Evolutionary conservation across 768 basidiomycete species (phyloP), one percentile per base, ranked within the genome.

Genomic region (Naganishia vaughanmartiniae): DNA sequence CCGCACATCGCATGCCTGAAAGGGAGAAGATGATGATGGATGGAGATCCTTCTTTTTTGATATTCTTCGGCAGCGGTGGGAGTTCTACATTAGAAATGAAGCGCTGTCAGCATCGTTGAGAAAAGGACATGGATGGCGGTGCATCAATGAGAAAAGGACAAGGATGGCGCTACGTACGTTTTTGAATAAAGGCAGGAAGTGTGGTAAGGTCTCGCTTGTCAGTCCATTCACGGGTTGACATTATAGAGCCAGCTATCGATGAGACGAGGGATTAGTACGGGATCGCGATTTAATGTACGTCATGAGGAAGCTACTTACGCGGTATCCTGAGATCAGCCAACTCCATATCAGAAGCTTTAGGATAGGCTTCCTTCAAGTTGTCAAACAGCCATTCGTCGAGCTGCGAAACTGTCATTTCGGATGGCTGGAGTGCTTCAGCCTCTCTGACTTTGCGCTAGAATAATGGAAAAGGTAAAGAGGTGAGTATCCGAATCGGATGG

Each of bases 1-100:
- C 92, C 63, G 88, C 89, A n/a, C 93, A 93, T 63, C 95, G 87
- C 42, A 97, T 84, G 4, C 95, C 95, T n/a, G 93, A 91, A 31
- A 89, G 87, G 19, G 92, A 86, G 54, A 98, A 80, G 76, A 92
- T 90, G 15, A 99, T 82, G 53, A 96, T 83, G 2, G 92, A 91
- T 1, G 95, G 95, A 46, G 92, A 86, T n/a, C 92, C 93, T 70
- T 85, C 86, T 56, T 84, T 83, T 78, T 91, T 91, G 60, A 92
- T 87, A 74, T 84, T 84, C 79, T 95, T 92, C 31, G 85, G 84
- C 14, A 97, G 66, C 1, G 69, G 65, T 9, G 72, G 72, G 19
- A 70, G 46, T 30, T 73, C 72, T 73, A 51, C 15, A n/a, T 26
- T 4, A 4, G 42, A 21, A 0, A 15, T 15, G 2, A 15, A 7